Conservation (phyloP, 192 early-diverging fungal species). For the Jimgerdemannia flammicorona region DNA sequence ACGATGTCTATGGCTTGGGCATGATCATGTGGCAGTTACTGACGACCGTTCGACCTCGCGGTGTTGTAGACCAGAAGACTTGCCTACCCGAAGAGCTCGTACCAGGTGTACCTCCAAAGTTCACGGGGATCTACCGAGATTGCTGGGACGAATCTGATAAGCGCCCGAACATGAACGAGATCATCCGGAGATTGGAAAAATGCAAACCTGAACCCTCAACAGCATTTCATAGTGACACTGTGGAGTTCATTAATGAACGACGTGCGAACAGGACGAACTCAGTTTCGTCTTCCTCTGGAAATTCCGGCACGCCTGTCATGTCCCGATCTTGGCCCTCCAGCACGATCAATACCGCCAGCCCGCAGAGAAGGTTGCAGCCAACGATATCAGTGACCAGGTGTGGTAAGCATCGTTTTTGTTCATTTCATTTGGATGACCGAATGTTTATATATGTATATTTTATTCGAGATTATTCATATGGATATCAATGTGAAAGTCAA, state of each 20-base stretch:
- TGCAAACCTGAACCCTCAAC: not conserved
- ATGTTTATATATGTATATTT: not conserved
- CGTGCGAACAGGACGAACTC: not conserved
- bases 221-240: not conserved
- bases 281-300: too few relatives aligned
- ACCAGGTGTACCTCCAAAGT: not conserved
- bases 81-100: not conserved
- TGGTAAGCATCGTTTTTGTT: too few relatives aligned
- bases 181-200: not conserved
- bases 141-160: not conserved
- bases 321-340: too few relatives aligned
- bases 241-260: not conserved
- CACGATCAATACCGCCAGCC: too few relatives aligned
- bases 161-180: not conserved
- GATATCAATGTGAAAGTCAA: not conserved
- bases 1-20: not conserved
- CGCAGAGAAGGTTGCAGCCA: too few relatives aligned
- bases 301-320: too few relatives aligned
- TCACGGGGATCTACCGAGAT: not conserved
- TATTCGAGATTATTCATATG: not conserved
- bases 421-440: too few relatives aligned
- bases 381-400: too few relatives aligned
- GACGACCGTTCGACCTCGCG: not conserved
- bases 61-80: too few relatives aligned
- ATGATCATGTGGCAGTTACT: not conserved